Conservation (phyloP, 2,329 filamentous ascomycete species). For the Diaporthe longicolla region DNA sequence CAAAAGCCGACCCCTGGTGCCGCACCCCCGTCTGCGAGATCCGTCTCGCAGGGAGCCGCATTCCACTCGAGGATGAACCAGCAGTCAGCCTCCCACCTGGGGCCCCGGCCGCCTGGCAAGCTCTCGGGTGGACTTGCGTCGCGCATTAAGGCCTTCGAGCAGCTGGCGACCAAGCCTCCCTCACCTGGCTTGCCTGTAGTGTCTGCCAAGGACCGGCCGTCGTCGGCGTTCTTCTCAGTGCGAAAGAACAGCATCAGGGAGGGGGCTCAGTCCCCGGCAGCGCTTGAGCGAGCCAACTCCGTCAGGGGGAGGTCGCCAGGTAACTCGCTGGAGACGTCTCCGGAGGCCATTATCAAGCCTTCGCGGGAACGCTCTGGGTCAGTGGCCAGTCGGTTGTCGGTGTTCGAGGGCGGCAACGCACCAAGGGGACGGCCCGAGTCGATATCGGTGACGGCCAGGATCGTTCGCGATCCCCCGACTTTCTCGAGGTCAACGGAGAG, state of each 20-base stretch:
- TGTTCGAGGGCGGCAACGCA: constrained; percentile 65
- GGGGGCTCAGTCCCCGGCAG: constrained; percentile 60
- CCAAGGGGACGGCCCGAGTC: constrained; percentile 75
- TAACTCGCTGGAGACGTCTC: constrained; percentile 60
- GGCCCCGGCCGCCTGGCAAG: constrained; percentile 79
- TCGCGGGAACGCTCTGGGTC: constrained; percentile 66
- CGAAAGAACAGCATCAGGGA: constrained; percentile 61
- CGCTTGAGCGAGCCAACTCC: constrained; percentile 60
- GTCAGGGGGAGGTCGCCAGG: constrained; percentile 54
- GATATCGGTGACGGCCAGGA: constrained; percentile 89
- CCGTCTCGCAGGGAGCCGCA: constrained; percentile 70
- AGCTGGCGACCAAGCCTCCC: constrained; percentile 68
- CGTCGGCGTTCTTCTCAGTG: constrained; percentile 72
- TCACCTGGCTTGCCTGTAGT: constrained; percentile 44
- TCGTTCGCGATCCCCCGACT: constrained; percentile 76
- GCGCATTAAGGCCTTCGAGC: constrained; percentile 93
- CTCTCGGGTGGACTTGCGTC: constrained; percentile 93
- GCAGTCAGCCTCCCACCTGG: constrained; percentile 64
- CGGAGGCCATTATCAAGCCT: constrained; percentile 56
- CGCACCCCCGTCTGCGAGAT: constrained; percentile 62
- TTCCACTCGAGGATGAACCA: constrained; percentile 69
- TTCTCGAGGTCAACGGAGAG: constrained; percentile 58
- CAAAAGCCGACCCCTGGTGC: constrained; percentile 61
- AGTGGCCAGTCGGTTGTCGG: constrained; percentile 68
- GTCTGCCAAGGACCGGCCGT: constrained; percentile 56